Evolutionary conservation across 2,329 filamentous ascomycete genomes (phyloP), one percentile per base, ranked within the genome.

Genomic region (Paraphoma sp.): DNA sequence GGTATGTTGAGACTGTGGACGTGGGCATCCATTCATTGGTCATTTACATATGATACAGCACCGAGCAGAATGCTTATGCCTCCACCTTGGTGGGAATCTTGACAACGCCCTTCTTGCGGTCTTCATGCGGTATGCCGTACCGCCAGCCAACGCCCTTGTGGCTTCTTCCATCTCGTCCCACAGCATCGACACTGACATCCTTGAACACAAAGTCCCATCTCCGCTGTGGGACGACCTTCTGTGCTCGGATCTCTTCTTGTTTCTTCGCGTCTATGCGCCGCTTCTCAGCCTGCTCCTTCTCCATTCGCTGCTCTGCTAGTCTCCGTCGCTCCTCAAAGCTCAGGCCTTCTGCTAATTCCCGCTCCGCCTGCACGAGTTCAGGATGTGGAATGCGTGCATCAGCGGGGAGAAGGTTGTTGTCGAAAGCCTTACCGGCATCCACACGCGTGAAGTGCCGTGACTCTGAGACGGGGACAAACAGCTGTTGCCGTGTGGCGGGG

Each of bases 361-460:
- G 79, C 58, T 81, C 74, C 4, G 75, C 70, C 48, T 84, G 80
- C 16, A 79, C 76, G 36, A 89, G 75, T 57, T 88, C 84, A 1
- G 86, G 86, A 65, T 88, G 86, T 1, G 87, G 86, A 45, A 89
- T 88, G 48, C 87, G 84, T 50, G 83, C 80, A 62, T 89, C 87
- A 8, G 86, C 85, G 1, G 87, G 84, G 41, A 87, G 83, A 11
- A 89, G 80, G 1, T 82, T 80, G 51, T 83, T 78, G 31, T 82
- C 79, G 72, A 89, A 89, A 30, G 86, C 86, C 56, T 84, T 84
- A 16, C 84, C 87, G 4, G 87, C 87, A 63, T 89, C 87, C n/a
- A 79, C 80, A 67, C 87, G 85, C n/a, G 84, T 89, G 73, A 89
- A 89, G 18, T 81, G 80, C 5, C 86, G 83, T 1, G 86, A 88